phyloP scores from a whole-genome alignment of 1,139 yeast species.

The Candida sanyaensis region DNA sequence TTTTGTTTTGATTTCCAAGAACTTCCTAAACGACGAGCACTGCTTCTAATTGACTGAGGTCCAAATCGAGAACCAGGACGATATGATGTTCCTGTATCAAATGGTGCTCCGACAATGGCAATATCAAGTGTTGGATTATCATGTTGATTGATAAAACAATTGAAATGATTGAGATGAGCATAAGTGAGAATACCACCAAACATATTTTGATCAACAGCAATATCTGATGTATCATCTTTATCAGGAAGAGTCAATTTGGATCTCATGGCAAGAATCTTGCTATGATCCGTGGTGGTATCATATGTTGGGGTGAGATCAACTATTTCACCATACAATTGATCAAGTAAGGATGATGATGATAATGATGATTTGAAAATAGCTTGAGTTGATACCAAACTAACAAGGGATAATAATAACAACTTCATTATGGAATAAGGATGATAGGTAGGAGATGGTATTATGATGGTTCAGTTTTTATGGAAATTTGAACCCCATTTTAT shows the following conservation, averaged over 20 bases:
- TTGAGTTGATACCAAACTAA: not conserved
- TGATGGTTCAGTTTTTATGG: not conserved
- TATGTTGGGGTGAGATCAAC: conserved; percentile 1
- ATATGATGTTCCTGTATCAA: conserved; percentile 74
- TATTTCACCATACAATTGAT: conserved; percentile 16
- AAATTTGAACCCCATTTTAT: not conserved
- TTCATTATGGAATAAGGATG: not conserved
- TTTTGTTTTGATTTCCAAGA: conserved; percentile 51
- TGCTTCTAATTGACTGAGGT: conserved; percentile 71
- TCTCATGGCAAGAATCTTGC: conserved; percentile 12
- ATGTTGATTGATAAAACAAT: conserved; percentile 55
- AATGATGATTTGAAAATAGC: not conserved
- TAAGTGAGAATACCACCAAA: conserved; percentile 59
- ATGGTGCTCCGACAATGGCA: conserved; percentile 74
- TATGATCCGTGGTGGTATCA: not conserved
- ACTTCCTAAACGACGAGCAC: conserved; percentile 70
- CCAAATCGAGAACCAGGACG: conserved; percentile 82
- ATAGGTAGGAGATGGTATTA: too few relatives aligned
- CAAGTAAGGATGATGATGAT: conserved; percentile 8
- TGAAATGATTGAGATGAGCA: conserved; percentile 65
- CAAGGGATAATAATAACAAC: not conserved
- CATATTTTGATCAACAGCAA: conserved; percentile 20
- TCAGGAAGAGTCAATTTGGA: conserved; percentile 31
- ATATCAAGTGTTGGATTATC: conserved; percentile 56
- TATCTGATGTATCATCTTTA: conserved; percentile 39